A percentile compares a stretch with the other conserved stretches of the same genome.
These are phyloP conservation scores for Dacryopinax spathularia DNA, from an alignment of 768 basidiomycete genomes.

Conservation along the genomic window DNA sequence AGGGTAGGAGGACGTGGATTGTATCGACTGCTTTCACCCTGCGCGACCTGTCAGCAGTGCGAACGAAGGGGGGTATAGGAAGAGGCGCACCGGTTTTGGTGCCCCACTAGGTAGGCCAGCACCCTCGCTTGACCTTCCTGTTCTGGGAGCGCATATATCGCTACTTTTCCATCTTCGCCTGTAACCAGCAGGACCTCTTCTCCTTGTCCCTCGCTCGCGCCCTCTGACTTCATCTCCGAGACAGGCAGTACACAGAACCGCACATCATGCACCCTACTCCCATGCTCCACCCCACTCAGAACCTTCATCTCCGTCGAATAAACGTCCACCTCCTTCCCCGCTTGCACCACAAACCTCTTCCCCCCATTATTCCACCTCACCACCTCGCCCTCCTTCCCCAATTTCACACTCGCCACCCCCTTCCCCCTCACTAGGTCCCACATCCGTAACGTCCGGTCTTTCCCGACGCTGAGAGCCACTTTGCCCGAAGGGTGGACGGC, in stretches of 20 bases:
- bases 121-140: conserved; percentile 36
- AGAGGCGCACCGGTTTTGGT: conserved; percentile 61
- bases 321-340: conserved; percentile 59
- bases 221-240: no score
- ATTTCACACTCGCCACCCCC: conserved; percentile 72
- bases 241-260: conserved; percentile 57
- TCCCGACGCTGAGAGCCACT: conserved; percentile 79
- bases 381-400: conserved; percentile 88
- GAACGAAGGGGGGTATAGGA: background rate
- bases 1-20: conserved; percentile 44
- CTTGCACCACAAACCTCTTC: conserved; percentile 64
- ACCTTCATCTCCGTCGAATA: conserved; percentile 79
- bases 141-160: conserved; percentile 50
- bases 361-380: conserved; percentile 78
- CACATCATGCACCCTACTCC: conserved; percentile 73
- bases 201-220: conserved; percentile 28
- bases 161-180: conserved; percentile 79
- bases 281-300: conserved; percentile 56
- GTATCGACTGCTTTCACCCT: conserved; percentile 75
- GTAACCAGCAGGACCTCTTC: conserved; percentile 61
- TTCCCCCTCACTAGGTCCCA: conserved; percentile 98
- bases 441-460: conserved; percentile 81
- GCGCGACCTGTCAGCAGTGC: conserved; percentile 2
- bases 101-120: conserved; percentile 64
- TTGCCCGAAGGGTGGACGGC: conserved; percentile 90